Percentiles rank a stretch among this genome's conserved stretches.
These are phyloP conservation scores for Hypoxylon intermedium DNA, from an alignment of 495 filamentous ascomycete species.

Conservation along the genomic window DNA sequence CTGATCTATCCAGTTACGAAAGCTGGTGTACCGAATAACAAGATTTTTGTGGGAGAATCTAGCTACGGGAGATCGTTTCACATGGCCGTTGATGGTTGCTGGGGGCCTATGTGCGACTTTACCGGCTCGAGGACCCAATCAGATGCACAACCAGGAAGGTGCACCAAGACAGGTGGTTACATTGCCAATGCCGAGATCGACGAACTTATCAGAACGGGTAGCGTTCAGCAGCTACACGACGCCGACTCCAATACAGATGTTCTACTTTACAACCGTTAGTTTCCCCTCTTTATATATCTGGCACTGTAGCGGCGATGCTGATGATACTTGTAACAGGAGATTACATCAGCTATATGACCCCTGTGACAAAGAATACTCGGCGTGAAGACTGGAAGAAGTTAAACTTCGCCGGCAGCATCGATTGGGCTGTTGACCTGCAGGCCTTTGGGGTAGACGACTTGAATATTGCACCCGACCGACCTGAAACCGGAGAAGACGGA, in stretches of 20 bases:
- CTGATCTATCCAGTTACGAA: constrained; percentile 45
- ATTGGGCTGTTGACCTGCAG: constrained; percentile 48
- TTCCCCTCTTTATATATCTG: constrained; percentile 1
- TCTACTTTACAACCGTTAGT: not conserved
- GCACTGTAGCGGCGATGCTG: constrained; percentile 34
- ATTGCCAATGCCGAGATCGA: constrained; percentile 49
- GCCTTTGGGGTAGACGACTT: not conserved
- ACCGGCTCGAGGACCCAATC: constrained; percentile 19
- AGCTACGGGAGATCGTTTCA: constrained; percentile 49
- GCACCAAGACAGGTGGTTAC: constrained; percentile 49
- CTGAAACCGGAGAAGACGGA: not conserved
- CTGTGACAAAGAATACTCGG: constrained; percentile 26
- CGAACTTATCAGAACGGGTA: constrained; percentile 23
- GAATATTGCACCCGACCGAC: not conserved
- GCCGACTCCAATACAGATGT: constrained; percentile 7
- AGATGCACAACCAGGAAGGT: constrained; percentile 40
- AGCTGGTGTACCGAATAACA: constrained; percentile 48
- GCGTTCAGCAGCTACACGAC: not conserved
- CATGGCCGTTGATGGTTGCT: constrained; percentile 44
- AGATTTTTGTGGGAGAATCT: constrained; percentile 47
- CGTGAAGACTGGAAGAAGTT: constrained; percentile 42
- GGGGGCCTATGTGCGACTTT: constrained; percentile 35
- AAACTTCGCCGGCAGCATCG: constrained; percentile 48
- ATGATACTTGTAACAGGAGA: constrained; percentile 47
- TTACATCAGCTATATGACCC: constrained; percentile 4